Base-by-base conservation (phyloP, 805 yeast species). In the Zygosaccharomyces rouxii region DNA sequence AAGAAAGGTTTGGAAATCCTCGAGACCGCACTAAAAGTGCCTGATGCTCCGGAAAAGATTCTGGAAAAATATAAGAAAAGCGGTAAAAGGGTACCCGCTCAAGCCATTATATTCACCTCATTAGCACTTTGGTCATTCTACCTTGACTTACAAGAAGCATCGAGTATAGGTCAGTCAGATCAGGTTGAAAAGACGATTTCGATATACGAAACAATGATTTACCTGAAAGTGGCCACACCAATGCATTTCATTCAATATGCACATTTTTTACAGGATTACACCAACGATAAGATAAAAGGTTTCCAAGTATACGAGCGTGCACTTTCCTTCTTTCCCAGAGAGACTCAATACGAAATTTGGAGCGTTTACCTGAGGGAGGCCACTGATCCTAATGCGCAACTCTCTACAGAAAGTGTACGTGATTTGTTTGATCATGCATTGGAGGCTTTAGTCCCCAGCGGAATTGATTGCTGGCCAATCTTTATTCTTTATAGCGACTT, bases 401-500 rank as follows among this genome's bases (percentile, higher is more conserved):
- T 76, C 19, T 65, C 71, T 1, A 48, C 69, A 2, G 89, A 84
- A 54, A 67, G 84, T 52, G 66, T 86, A 5, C 70, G 96, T 31
- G 95, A 86, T 49, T 58, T 85, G 13, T 89, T 86, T 67, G 96
- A 88, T 42, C 79, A 80, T 38, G 77, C 89, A 4, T 55, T 86
- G 3, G 71, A 69, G 4, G 70, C 63, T 1, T 73, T 86, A 53
- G 84, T 86, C 0, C 43, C 66, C 0, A 65, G 73, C 19, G 55
- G 51, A 18, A 48, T 66, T 6, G 60, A 63, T 42, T 70, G 76
- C 40, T 76, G 76, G 48, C 63, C 79, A 0, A 67, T 88, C 0
- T 76, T 71, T 53, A 48, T 81, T 1, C 56, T 78, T 31, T 87
- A 84, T 60, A 78, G 84, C 2, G 67, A 80, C 30, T 80, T 79